These are phyloP conservation scores for Pseudogymnoascus sp. DNA, from an alignment of 2,329 filamentous ascomycete species.

Conservation along the genomic window DNA sequence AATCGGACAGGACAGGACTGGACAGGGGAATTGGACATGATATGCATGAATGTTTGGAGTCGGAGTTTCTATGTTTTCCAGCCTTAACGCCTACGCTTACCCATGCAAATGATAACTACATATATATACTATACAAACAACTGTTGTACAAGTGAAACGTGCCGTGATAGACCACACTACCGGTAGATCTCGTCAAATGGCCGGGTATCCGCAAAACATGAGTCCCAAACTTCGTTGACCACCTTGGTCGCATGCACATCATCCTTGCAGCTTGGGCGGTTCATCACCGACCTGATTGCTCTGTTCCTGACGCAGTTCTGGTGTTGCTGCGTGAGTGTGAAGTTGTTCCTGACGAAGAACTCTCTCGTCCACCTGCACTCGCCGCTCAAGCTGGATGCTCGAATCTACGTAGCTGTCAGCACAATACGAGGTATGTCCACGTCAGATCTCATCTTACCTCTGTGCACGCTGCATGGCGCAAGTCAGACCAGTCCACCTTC, in stretches of 20 bases:
- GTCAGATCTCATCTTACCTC: slow-evolving; percentile 54
- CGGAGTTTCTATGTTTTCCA: slow-evolving; percentile 23
- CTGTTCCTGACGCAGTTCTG: slow-evolving; percentile 83
- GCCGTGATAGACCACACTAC: slow-evolving; percentile 33
- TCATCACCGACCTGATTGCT: slow-evolving; percentile 72
- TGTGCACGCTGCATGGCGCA: slow-evolving; percentile 87
- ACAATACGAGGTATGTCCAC: background rate
- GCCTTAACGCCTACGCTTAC: slow-evolving; percentile 27
- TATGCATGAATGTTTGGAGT: slow-evolving; percentile 24
- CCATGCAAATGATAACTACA: slow-evolving; percentile 12
- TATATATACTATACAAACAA: slow-evolving; percentile 10
- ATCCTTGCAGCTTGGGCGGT: slow-evolving; percentile 73
- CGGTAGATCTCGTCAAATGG: slow-evolving; percentile 97
- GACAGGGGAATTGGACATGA: slow-evolving; percentile 13
- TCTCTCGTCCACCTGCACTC: slow-evolving; percentile 89
- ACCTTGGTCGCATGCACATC: slow-evolving; percentile 79
- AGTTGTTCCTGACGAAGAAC: slow-evolving; percentile 77
- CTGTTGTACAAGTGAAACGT: background rate
- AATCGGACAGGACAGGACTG: slow-evolving; percentile 12
- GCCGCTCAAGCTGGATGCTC: slow-evolving; percentile 84
- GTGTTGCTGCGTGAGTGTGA: slow-evolving; percentile 83
- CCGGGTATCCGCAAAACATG: slow-evolving; percentile 86
- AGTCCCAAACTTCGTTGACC: slow-evolving; percentile 98
- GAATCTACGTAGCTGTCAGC: slow-evolving; percentile 54
- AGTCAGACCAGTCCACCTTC: slow-evolving; percentile 74